Evolutionary conservation across 1,284 basidiomycete genomes (phyloP).

Genomic region (Laetiporus sulphureus): DNA sequence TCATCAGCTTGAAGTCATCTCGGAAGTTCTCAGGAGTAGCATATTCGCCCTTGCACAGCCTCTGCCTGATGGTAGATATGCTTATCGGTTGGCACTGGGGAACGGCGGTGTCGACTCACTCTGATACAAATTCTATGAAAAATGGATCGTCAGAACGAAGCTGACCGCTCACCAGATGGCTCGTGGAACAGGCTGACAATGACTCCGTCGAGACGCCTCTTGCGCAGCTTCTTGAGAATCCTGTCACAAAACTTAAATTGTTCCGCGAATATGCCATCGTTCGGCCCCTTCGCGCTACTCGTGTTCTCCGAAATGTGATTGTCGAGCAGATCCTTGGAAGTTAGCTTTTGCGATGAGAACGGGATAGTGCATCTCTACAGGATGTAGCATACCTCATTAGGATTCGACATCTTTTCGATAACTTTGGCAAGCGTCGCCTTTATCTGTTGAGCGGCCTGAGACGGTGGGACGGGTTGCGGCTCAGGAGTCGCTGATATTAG

Average conservation of each 20-base stretch:
- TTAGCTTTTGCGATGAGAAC: too few species aligned
- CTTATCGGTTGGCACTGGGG: slow-evolving; percentile 95
- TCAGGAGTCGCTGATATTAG: slow-evolving; percentile 29
- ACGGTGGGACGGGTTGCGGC: slow-evolving; percentile 9
- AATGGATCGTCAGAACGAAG: not conserved
- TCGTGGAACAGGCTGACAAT: slow-evolving; percentile 87
- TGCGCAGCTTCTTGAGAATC: slow-evolving; percentile 71
- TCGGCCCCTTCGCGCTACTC: slow-evolving; percentile 53
- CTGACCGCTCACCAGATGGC: slow-evolving; percentile 69
- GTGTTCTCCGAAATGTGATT: slow-evolving; percentile 68
- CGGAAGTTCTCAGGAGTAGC: slow-evolving; percentile 73
- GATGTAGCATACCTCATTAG: slow-evolving; percentile 68
- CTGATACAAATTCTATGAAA: slow-evolving; percentile 28
- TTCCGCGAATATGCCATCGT: slow-evolving; percentile 66
- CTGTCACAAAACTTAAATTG: slow-evolving; percentile 84
- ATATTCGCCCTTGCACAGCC: slow-evolving; percentile 77
- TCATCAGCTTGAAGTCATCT: slow-evolving; percentile 91
- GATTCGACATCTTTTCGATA: slow-evolving; percentile 76
- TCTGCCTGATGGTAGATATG: slow-evolving; percentile 79
- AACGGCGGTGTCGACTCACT: slow-evolving; percentile 73
- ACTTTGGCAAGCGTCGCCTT: slow-evolving; percentile 87
- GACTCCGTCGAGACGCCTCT: slow-evolving; percentile 72
- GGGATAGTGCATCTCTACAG: too few species aligned
- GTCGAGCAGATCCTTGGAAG: slow-evolving; percentile 87
- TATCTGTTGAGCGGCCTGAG: slow-evolving; percentile 39